Conservation (phyloP, 2,329 filamentous ascomycete genomes). For the Raffaelea ambrosiae region DNA sequence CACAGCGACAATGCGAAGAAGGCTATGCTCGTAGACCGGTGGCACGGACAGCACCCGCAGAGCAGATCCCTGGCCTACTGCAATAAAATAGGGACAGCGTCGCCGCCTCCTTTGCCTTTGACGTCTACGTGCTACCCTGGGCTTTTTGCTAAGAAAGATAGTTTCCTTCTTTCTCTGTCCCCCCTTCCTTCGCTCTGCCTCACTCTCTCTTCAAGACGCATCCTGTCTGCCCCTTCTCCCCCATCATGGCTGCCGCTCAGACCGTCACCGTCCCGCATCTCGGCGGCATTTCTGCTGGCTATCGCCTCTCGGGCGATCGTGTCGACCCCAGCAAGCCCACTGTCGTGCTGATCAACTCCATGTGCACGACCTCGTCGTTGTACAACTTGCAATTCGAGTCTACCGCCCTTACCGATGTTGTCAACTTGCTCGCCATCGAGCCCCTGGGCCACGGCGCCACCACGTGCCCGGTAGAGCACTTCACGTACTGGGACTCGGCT, state of each 20-base stretch:
- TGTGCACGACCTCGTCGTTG: constrained; percentile 35
- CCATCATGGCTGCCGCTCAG: constrained; percentile 6
- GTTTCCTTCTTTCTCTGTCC: too few species aligned
- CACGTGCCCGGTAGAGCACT: constrained; percentile 33
- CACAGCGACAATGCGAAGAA: too few species aligned
- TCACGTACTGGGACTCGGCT: constrained; percentile 48
- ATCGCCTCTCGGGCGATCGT: constrained; percentile 22
- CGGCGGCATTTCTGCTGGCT: constrained; percentile 10
- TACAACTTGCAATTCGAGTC: constrained; percentile 33
- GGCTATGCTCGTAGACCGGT: too few species aligned
- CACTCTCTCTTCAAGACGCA: background rate
- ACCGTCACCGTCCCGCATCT: constrained; percentile 10
- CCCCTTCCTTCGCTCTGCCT: too few species aligned
- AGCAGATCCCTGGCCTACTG: too few species aligned
- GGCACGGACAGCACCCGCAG: too few species aligned
- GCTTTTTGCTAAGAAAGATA: too few species aligned
- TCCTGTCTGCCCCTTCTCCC: background rate
- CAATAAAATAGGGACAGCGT: too few species aligned
- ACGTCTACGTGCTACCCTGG: too few species aligned
- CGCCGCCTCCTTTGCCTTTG: too few species aligned
- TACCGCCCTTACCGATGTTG: constrained; percentile 25
- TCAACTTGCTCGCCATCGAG: constrained; percentile 41
- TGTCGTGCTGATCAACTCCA: constrained; percentile 38
- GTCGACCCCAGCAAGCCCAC: constrained; percentile 40
- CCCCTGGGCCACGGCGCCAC: constrained; percentile 41